These are phyloP conservation scores for Peziza echinospora DNA, from an alignment of 495 filamentous ascomycete genomes.

Conservation along the genomic window DNA sequence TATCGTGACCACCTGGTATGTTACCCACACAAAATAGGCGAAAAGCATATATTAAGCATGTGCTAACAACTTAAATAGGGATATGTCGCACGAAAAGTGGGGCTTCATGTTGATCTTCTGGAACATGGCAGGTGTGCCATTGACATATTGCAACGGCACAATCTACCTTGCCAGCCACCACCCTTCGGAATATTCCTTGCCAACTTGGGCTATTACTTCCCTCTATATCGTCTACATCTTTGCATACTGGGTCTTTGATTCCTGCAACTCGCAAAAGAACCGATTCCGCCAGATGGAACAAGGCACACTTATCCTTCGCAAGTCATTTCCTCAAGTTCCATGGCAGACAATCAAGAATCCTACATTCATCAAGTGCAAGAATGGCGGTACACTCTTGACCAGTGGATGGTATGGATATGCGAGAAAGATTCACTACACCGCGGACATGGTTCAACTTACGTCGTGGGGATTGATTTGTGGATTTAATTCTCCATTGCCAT, in stretches of 20 bases:
- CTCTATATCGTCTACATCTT: conserved; percentile 58
- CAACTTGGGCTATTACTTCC: conserved; percentile 34
- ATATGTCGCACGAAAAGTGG: conserved; percentile 99
- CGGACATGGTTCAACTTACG: conserved; percentile 61
- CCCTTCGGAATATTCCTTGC: conserved; percentile 64
- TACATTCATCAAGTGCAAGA: conserved; percentile 53
- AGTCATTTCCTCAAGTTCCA: conserved; percentile 79
- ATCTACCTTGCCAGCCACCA: conserved; percentile 81
- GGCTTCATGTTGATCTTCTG: conserved; percentile 99
- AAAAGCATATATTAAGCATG: conserved; percentile 1
- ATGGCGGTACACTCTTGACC: conserved; percentile 60
- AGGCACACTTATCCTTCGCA: conserved; percentile 48
- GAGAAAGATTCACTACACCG: conserved; percentile 88
- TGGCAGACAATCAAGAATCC: conserved; percentile 80
- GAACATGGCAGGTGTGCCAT: conserved; percentile 89
- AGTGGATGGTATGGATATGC: conserved; percentile 91
- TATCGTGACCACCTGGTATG: conserved; percentile 65
- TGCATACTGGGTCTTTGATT: conserved; percentile 85
- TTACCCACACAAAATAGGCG: not conserved
- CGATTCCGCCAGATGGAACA: conserved; percentile 65
- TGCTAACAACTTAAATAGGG: conserved; percentile 13
- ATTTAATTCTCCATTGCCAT: conserved; percentile 65
- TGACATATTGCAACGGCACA: conserved; percentile 92
- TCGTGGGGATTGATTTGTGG: conserved; percentile 38
- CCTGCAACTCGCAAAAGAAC: conserved; percentile 85